Percentiles rank a stretch among this genome's conserved stretches.
These are phyloP conservation scores for Cyamopsis tetragonoloba DNA, from an alignment of 306 rosid genomes.

Conservation along the genomic window DNA sequence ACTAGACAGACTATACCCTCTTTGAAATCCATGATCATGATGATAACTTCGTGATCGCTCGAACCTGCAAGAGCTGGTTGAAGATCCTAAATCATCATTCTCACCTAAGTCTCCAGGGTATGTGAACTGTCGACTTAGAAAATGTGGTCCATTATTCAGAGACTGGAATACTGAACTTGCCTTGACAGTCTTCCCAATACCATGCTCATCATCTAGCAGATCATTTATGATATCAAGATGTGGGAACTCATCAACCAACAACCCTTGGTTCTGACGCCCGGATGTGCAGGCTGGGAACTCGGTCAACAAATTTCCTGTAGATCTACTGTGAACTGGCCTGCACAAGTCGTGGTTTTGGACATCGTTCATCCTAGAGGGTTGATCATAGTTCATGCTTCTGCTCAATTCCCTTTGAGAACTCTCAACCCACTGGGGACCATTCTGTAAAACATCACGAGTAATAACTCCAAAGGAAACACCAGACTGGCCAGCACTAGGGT, in stretches of 20 bases:
- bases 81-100: conserved; percentile 57
- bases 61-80: conserved; percentile 71
- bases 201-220: conserved; percentile 81
- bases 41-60: conserved; percentile 81
- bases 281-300: conserved; percentile 62
- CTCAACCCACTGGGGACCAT: conserved; percentile 67
- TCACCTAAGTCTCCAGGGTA: conserved; percentile 62
- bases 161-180: conserved; percentile 41
- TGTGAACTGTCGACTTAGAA: conserved; percentile 66
- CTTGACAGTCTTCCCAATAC: conserved; percentile 35
- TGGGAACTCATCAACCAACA: conserved; percentile 80
- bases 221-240: conserved; percentile 97
- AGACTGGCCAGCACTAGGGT: conserved; percentile 43
- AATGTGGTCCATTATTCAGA: conserved; percentile 43
- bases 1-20: conserved; percentile 45
- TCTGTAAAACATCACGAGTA: conserved; percentile 51
- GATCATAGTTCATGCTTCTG: conserved; percentile 50
- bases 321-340: conserved; percentile 51
- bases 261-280: conserved; percentile 68
- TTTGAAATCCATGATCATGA: conserved; percentile 59
- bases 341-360: conserved; percentile 54
- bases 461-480: conserved; percentile 55
- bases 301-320: conserved; percentile 37
- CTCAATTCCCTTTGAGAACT: conserved; percentile 53
- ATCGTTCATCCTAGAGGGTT: conserved; percentile 44